Evolutionary conservation across 2,329 filamentous ascomycete genomes (phyloP).

Genomic region (Venturia oleaginea): DNA sequence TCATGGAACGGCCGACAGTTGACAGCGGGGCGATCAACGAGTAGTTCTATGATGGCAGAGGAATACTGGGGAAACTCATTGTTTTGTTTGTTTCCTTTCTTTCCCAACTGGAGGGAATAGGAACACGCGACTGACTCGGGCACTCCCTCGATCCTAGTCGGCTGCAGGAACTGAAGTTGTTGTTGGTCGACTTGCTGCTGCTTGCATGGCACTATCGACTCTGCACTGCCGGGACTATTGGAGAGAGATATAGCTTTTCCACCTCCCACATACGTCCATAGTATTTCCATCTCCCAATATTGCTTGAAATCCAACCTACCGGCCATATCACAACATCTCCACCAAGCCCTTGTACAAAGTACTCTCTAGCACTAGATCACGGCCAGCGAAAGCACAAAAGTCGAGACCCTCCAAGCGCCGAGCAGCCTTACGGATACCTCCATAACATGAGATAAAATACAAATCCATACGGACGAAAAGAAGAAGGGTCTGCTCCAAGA

Average conservation of each 20-base stretch:
- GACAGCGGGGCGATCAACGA: neutral
- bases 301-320: neutral
- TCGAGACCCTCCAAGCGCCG: neutral
- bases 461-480: neutral
- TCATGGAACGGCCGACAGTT: neutral
- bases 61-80: neutral
- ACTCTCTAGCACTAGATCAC: neutral
- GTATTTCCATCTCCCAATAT: neutral
- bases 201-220: neutral
- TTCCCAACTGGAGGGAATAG: neutral
- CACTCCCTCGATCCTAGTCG: neutral
- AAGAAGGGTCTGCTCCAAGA: neutral
- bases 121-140: neutral
- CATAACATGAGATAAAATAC: neutral
- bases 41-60: neutral
- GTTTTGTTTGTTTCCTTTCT: neutral
- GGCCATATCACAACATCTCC: neutral
- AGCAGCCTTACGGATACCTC: neutral
- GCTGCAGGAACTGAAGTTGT: slow-evolving; percentile 2
- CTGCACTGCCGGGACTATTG: neutral
- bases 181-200: neutral
- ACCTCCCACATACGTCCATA: neutral
- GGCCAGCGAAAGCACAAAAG: neutral
- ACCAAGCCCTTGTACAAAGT: slow-evolving; percentile 5
- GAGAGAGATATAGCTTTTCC: neutral